Conservation (phyloP, 257 asterid species). For the Gynochthodes officinalis region DNA sequence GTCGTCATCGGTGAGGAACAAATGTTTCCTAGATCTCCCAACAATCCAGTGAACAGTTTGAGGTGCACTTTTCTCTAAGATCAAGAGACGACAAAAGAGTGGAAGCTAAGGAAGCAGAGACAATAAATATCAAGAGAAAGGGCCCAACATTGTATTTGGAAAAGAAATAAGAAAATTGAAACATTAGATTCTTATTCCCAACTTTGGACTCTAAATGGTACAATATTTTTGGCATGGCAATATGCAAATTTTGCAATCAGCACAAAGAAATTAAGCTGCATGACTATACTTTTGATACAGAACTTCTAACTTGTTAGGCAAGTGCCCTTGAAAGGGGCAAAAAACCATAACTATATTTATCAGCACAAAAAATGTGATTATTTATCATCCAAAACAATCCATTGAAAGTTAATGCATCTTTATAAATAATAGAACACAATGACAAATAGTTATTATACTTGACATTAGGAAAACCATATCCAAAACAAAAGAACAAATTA, state of each 20-base stretch:
- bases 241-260: neutral
- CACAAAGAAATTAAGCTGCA: neutral
- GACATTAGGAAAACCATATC: neutral
- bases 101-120: too few relatives aligned
- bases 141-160: too few relatives aligned
- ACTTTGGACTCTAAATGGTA: neutral
- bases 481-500: neutral
- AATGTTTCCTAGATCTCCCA: slow-evolving; percentile 87
- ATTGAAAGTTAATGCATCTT: neutral
- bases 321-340: too few relatives aligned
- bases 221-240: neutral
- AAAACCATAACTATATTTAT: too few relatives aligned
- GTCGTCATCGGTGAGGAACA: slow-evolving; percentile 74
- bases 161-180: too few relatives aligned
- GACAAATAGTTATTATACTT: neutral
- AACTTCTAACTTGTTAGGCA: too few relatives aligned
- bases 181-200: too few relatives aligned
- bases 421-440: neutral
- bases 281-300: too few relatives aligned
- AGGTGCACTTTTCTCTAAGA: too few relatives aligned
- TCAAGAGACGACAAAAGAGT: too few relatives aligned
- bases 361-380: too few relatives aligned
- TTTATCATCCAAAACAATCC: neutral
- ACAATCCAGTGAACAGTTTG: slow-evolving; percentile 81
- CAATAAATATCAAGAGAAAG: too few relatives aligned